Percentiles rank a stretch among this genome's conserved stretches.
Evolutionary conservation across 495 filamentous ascomycete genomes (phyloP).

Genomic region (Xylaria telfairii): DNA sequence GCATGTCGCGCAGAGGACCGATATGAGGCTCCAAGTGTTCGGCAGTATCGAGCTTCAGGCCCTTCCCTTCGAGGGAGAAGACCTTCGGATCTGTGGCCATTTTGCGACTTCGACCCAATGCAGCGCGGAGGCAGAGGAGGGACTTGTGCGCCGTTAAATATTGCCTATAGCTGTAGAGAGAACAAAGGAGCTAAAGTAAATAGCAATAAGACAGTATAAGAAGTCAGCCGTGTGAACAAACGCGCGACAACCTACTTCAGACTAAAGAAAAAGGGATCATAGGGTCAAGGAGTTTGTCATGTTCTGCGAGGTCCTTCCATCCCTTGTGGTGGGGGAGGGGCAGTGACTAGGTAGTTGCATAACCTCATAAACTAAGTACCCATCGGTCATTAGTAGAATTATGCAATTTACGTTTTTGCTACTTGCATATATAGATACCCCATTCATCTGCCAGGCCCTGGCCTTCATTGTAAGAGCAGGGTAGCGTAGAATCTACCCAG

Average conservation of each 20-base stretch:
- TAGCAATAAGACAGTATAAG: conserved; percentile 2
- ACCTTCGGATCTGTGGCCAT: conserved; percentile 64
- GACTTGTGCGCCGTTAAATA: background rate
- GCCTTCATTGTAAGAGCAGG: too few species aligned
- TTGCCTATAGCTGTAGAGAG: background rate
- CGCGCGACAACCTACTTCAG: background rate
- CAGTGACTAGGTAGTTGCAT: conserved; percentile 11
- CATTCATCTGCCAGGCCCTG: background rate
- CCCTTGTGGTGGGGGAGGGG: conserved; percentile 27
- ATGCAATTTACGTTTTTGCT: background rate
- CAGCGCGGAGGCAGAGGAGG: background rate
- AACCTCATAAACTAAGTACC: background rate
- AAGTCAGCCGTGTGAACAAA: background rate
- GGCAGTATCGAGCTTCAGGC: conserved; percentile 87
- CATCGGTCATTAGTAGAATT: background rate
- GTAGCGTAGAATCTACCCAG: too few species aligned
- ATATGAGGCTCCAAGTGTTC: conserved; percentile 88
- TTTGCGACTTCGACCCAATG: conserved; percentile 23
- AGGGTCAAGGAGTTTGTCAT: conserved; percentile 10
- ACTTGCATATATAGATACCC: background rate
- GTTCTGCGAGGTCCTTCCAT: conserved; percentile 3
- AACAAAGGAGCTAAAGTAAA: background rate
- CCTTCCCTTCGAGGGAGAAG: conserved; percentile 89
- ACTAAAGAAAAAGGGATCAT: conserved; percentile 15
- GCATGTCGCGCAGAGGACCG: conserved; percentile 69